A percentile compares a stretch with the other conserved stretches of the same genome.
Conservation (phyloP, 75 land plant species). For the Pinus albicaulis region DNA sequence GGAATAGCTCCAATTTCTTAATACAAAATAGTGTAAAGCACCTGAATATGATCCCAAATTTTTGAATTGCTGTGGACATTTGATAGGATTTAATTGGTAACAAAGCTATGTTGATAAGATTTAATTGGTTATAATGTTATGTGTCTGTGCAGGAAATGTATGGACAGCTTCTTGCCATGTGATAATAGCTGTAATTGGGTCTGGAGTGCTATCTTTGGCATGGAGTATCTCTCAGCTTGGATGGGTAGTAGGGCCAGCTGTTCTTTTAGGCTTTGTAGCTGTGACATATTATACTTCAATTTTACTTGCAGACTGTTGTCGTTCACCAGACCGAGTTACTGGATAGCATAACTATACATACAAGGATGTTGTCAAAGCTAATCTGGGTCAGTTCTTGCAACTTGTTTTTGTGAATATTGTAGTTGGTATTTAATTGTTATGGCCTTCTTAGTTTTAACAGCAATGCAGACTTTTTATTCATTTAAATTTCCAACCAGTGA, state of each 20-base stretch:
- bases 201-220: conserved; percentile 82
- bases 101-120: too few species aligned
- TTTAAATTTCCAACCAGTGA: neutral
- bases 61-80: too few species aligned
- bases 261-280: conserved; percentile 51
- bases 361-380: conserved; percentile 57
- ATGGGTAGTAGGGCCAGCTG: conserved; percentile 65
- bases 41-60: too few species aligned
- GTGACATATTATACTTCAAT: conserved; percentile 66
- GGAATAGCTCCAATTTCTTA: too few species aligned
- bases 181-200: conserved; percentile 90
- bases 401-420: too few species aligned
- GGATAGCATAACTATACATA: conserved; percentile 79
- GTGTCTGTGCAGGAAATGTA: conserved; percentile 45
- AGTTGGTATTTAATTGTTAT: too few species aligned
- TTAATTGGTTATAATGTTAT: neutral
- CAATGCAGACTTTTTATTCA: neutral
- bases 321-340: conserved; percentile 58
- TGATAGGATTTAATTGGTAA: too few species aligned
- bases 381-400: conserved; percentile 45
- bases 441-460: neutral
- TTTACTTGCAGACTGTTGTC: conserved; percentile 69
- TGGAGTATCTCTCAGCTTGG: conserved; percentile 89
- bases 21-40: too few species aligned
- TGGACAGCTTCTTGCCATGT: conserved; percentile 81